Conservation (phyloP, 345 rosid species). For the Lagerstroemia speciosa region DNA sequence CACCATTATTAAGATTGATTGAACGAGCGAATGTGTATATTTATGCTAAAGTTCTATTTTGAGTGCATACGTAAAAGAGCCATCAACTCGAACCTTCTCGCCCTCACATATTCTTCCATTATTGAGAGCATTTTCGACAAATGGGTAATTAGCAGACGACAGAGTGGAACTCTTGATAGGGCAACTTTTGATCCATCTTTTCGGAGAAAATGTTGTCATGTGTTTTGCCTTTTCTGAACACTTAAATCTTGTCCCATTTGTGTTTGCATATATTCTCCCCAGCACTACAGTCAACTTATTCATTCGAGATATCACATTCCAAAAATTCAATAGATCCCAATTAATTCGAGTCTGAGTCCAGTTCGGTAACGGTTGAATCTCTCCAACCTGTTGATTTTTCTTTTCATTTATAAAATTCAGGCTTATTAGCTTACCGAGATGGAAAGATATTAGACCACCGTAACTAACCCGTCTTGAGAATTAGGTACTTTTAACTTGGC, state of each 20-base stretch:
- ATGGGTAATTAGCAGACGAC: not conserved
- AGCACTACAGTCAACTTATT: not conserved
- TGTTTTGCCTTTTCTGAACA: not conserved
- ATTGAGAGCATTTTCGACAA: not conserved
- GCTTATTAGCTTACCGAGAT: too few relatives aligned
- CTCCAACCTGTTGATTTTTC: too few relatives aligned
- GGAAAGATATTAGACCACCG: too few relatives aligned
- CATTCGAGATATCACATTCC: not conserved
- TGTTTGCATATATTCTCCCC: not conserved
- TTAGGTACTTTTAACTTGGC: too few relatives aligned
- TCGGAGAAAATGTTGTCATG: not conserved
- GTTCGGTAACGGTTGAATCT: too few relatives aligned
- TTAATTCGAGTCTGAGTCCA: too few relatives aligned
- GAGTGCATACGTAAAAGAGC: not conserved
- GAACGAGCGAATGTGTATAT: too few relatives aligned
- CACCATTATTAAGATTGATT: too few relatives aligned
- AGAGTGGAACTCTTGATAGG: not conserved
- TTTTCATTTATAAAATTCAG: too few relatives aligned
- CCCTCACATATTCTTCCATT: not conserved
- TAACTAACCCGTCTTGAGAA: too few relatives aligned
- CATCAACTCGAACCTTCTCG: not conserved
- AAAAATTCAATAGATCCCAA: too few relatives aligned
- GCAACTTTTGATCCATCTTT: not conserved
- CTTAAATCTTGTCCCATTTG: not conserved
- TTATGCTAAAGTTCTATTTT: too few relatives aligned